phyloP scores from a whole-genome alignment of 2,329 filamentous ascomycete genomes.

The Monosporascus sp. region DNA sequence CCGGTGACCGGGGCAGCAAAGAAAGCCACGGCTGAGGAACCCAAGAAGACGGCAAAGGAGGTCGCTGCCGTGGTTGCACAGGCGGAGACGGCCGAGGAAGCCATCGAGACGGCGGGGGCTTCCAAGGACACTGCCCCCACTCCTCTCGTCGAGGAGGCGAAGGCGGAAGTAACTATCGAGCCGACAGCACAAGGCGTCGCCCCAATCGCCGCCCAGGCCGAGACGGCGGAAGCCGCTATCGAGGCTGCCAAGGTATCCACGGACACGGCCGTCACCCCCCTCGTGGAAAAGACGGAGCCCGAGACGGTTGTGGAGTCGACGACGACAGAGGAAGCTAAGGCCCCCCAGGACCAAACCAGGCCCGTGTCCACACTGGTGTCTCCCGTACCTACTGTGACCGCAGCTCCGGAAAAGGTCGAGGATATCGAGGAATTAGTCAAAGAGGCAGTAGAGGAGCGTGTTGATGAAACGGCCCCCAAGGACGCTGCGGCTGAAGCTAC shows the following conservation, averaged over 20 bases:
- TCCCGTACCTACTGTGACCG: slow-evolving; percentile 7
- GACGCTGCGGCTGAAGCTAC: slow-evolving; percentile 3
- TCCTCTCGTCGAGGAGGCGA: slow-evolving; percentile 6
- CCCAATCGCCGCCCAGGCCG: slow-evolving; percentile 4
- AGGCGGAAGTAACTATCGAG: slow-evolving; percentile 1
- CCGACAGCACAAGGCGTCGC: slow-evolving; percentile 6
- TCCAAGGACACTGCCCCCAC: slow-evolving; percentile 7
- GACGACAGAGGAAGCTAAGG: slow-evolving; percentile 2
- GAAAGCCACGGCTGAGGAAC: slow-evolving; percentile 7
- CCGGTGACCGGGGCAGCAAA: slow-evolving; percentile 13
- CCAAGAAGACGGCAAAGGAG: slow-evolving; percentile 20
- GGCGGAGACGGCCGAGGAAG: slow-evolving; percentile 6
- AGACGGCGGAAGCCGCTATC: slow-evolving; percentile 15
- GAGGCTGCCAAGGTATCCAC: slow-evolving; percentile 13
- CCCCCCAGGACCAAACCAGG: not conserved
- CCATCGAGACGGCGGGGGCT: slow-evolving; percentile 4
- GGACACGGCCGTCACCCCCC: slow-evolving; percentile 10
- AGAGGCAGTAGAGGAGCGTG: slow-evolving; percentile 7
- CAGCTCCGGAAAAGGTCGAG: slow-evolving; percentile 18
- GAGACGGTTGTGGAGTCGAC: slow-evolving; percentile 2
- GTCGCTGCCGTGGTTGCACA: slow-evolving; percentile 16
- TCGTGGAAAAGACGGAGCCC: slow-evolving; percentile 11
- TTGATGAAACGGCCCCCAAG: slow-evolving; percentile 1
- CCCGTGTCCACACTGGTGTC: not conserved
- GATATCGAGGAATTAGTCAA: slow-evolving; percentile 23